Evolutionary conservation across 148 eudicot species (phyloP).

Genomic region (Rhododendron kiyosumense): DNA sequence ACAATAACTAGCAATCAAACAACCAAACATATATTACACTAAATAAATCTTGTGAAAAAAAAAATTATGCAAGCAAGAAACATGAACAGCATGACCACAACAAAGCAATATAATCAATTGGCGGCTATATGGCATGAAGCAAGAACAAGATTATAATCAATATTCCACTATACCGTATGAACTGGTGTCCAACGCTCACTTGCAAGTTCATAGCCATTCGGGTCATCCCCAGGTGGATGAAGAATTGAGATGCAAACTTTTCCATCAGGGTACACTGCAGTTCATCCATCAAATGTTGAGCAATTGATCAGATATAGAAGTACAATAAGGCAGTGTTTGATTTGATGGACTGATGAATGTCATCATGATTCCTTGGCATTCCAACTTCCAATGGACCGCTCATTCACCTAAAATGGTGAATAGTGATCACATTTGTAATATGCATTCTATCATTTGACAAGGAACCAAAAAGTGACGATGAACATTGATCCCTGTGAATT

Average conservation of each 20-base stretch:
- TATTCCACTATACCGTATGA: slow-evolving; percentile 62
- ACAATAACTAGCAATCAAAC: background rate
- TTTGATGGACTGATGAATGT: background rate
- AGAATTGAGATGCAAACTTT: slow-evolving; percentile 96
- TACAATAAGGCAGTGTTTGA: background rate
- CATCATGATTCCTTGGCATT: background rate
- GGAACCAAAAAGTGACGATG: background rate
- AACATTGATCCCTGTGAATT: background rate
- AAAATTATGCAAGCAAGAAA: background rate
- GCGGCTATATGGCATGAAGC: background rate
- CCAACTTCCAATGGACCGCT: background rate
- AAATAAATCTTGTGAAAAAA: background rate
- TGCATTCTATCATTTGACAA: background rate
- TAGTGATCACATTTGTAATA: background rate
- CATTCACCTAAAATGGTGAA: background rate
- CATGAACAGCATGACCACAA: background rate
- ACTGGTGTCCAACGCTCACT: slow-evolving; percentile 99
- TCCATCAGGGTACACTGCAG: slow-evolving; percentile 81
- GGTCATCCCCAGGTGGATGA: slow-evolving; percentile 99
- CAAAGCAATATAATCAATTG: background rate
- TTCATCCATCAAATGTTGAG: slow-evolving; percentile 6
- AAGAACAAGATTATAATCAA: background rate
- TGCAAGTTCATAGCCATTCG: slow-evolving; percentile 98
- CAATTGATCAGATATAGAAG: background rate
- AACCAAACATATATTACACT: background rate